These are phyloP conservation scores for Ilyonectria sp. DNA, from an alignment of 2,329 filamentous ascomycete species.

Conservation along the genomic window DNA sequence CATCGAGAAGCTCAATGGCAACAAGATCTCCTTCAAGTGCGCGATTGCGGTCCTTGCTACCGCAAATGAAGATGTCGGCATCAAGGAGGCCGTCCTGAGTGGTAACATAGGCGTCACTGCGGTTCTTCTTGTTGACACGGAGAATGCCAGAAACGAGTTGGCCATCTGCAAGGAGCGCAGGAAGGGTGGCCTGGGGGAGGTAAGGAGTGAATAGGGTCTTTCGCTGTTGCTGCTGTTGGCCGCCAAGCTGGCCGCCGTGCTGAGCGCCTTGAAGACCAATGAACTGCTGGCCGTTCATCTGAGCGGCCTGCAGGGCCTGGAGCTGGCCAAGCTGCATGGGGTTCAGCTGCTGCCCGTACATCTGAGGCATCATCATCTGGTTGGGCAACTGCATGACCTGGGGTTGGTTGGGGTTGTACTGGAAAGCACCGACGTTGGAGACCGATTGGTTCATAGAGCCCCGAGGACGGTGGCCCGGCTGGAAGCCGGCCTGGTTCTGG, in stretches of 20 bases:
- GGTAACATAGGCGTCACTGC: conserved; percentile 97
- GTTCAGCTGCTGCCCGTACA: conserved; percentile 92
- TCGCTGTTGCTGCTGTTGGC: conserved; percentile 86
- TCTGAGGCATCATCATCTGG: conserved; percentile 87
- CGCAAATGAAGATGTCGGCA: conserved; percentile 99
- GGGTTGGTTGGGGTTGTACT: conserved; percentile 85
- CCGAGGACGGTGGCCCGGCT: conserved; percentile 90
- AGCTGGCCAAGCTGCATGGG: conserved; percentile 91
- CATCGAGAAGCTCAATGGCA: conserved; percentile 94
- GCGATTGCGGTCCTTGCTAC: conserved; percentile 98
- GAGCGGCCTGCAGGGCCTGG: conserved; percentile 91
- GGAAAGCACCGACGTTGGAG: conserved; percentile 86
- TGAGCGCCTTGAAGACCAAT: conserved; percentile 79
- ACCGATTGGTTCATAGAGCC: conserved; percentile 90
- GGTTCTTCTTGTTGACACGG: conserved; percentile 99
- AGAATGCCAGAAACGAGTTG: conserved; percentile 97
- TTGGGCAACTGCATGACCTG: conserved; percentile 90
- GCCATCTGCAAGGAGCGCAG: conserved; percentile 90
- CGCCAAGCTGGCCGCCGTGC: conserved; percentile 77
- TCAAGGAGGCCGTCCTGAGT: conserved; percentile 90
- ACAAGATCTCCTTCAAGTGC: conserved; percentile 97
- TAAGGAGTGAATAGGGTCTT: conserved; percentile 99
- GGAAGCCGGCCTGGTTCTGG: conserved; percentile 79
- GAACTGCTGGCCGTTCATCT: conserved; percentile 83
- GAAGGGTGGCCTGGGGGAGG: conserved; percentile 92